These are phyloP conservation scores for Starmera quercuum DNA, from an alignment of 805 yeast species.

Conservation along the genomic window DNA sequence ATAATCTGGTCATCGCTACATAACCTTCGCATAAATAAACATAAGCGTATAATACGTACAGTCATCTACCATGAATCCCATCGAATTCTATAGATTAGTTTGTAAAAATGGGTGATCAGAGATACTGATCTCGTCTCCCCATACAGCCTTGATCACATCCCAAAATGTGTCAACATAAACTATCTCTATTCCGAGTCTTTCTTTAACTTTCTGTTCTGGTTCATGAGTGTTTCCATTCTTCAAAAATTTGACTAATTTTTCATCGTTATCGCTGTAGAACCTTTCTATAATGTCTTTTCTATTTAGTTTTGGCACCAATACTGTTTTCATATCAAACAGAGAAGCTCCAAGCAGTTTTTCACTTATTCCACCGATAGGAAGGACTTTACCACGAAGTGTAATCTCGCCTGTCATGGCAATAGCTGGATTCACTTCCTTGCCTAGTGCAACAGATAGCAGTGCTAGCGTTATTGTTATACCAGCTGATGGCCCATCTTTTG, in stretches of 20 bases:
- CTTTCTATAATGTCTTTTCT: conserved; percentile 45
- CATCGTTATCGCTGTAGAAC: conserved; percentile 16
- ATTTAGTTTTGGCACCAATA: conserved; percentile 66
- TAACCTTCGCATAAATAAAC: too few relatives aligned
- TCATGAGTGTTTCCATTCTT: conserved; percentile 21
- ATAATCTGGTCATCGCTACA: too few relatives aligned
- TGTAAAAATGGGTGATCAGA: not conserved
- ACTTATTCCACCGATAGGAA: conserved; percentile 77
- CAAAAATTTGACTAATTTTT: conserved; percentile 14
- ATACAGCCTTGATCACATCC: conserved; percentile 67
- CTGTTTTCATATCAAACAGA: conserved; percentile 52
- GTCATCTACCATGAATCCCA: too few relatives aligned
- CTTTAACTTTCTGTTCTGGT: conserved; percentile 42
- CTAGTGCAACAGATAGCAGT: conserved; percentile 62
- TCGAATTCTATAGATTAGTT: not conserved
- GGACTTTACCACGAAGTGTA: conserved; percentile 66
- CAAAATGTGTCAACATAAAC: conserved; percentile 68
- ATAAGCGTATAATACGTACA: too few relatives aligned
- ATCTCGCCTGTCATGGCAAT: conserved; percentile 88
- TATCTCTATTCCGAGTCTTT: conserved; percentile 51
- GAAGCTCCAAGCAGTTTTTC: conserved; percentile 79
- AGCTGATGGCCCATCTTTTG: conserved; percentile 47
- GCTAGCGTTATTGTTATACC: conserved; percentile 75
- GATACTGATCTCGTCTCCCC: conserved; percentile 41
- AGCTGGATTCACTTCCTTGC: conserved; percentile 37